Evolutionary conservation across 2,329 filamentous ascomycete genomes (phyloP), one percentile per base, ranked within the genome.

Genomic region (Epichloe coenophiala): DNA sequence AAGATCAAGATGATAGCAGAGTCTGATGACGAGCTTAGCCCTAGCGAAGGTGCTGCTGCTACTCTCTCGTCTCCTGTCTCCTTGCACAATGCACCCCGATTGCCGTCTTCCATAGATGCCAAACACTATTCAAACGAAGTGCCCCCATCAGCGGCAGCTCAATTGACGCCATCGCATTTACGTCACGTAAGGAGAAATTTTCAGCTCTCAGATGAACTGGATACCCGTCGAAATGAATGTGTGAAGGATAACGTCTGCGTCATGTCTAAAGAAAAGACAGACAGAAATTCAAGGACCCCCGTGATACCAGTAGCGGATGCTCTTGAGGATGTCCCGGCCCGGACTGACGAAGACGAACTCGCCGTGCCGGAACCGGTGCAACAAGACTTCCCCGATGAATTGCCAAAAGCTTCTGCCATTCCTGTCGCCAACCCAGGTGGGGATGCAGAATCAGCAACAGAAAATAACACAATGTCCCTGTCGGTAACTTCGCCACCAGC

Each of bases 21-120:
- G 27, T 51, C 54, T 9, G 57, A 58, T 6, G 51, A 54, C 40
- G 55, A 56, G 27, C 43, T 54, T 7, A 52, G 45, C 19, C 49
- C 47, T n/a, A 47, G 38, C 17, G 47, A 47, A 27, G 42, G 47
- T 37, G 53, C 51, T 17, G 58, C 60, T 15, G 58, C 57, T 36
- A 59, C 55, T 21, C 55, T 62, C 3, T 60, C 58, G 15, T 60
- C 59, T 3, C 62, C 60, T 5, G 55, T 64, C 11, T 66, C 64
- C 4, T 54, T 60, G 37, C 53, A 17, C 47, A 55, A 53, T 44
- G 50, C 11, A 7, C 27, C 43, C 19, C 27, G 37, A 19, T 19
- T 33, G 36, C n/a, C 17, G 23, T 46, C 38, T 27, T 19, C 19
- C 36, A 46, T 13, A 38, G 48, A 17, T 41, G 50, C 8, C 33